Evolutionary conservation across 164 flowering plant genomes (phyloP).

Genomic region (Hamamelis virginiana): DNA sequence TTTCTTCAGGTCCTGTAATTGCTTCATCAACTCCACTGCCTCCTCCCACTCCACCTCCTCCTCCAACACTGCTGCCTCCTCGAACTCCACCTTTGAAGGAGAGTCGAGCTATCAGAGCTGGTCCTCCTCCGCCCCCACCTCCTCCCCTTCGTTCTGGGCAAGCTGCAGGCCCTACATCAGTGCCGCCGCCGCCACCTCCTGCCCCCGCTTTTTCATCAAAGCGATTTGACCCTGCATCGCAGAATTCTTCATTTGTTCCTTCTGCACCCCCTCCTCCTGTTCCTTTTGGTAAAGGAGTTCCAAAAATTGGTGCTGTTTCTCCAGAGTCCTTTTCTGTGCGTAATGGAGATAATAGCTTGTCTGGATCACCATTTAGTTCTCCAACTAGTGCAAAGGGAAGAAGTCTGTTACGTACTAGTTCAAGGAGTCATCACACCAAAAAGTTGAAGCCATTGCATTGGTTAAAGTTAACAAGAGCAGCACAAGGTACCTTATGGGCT

Average conservation of each 20-base stretch:
- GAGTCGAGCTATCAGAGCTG: conserved; percentile 9
- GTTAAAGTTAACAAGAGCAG: conserved; percentile 85
- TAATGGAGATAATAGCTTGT: conserved; percentile 14
- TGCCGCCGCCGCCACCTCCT: conserved; percentile 28
- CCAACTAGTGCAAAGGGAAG: conserved; percentile 45
- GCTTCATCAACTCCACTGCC: conserved; percentile 15
- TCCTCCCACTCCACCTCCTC: conserved; percentile 22
- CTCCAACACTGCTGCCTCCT: conserved; percentile 20
- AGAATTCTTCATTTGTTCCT: conserved; percentile 1
- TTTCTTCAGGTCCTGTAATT: neutral
- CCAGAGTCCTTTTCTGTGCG: too few species aligned
- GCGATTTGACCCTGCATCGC: neutral
- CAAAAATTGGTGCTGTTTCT: too few species aligned
- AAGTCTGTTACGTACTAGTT: conserved; percentile 39
- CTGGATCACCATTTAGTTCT: conserved; percentile 34
- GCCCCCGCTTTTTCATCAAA: neutral
- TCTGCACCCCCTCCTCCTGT: conserved; percentile 16
- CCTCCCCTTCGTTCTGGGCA: conserved; percentile 27
- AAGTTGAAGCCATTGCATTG: conserved; percentile 88
- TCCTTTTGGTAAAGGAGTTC: too few species aligned
- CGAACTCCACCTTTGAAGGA: conserved; percentile 27
- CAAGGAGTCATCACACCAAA: conserved; percentile 41
- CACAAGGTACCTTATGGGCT: conserved; percentile 93
- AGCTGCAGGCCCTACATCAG: conserved; percentile 13
- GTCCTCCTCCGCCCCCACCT: conserved; percentile 47